Base-by-base conservation (phyloP, 441 rosid species). In the Geranium incanum region DNA sequence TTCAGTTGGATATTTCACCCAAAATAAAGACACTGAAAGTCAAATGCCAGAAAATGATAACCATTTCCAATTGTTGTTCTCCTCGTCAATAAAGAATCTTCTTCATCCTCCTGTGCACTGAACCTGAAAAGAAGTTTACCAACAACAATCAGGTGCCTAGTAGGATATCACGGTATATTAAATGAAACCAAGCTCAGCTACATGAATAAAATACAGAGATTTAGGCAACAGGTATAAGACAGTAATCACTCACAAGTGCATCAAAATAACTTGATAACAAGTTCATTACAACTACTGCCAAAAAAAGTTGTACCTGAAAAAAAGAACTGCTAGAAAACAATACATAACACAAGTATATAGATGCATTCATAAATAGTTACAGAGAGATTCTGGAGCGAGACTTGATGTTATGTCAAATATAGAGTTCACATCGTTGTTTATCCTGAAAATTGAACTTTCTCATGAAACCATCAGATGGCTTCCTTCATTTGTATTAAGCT, bases 31-130 rank as follows among this genome's bases (percentile, higher is more conserved):
- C 45, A 67, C 70, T 59, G 39, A 70, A 80, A 64, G 57, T 66
- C 36, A 41, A 70, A 21, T 50, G 39, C 76, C 76, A 70, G 57
- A 75, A 72, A 74, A 65, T 55, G 63, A 70, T 43, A 71, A 95
- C 99, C 99, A 82, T 93, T 93, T 82, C 99, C 99, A 80, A 93
- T 90, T 65, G 99, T 96, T 21, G 95, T 96, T 76, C 97, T 89
- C 79, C 97, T 45, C 12, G 11, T 84, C 77, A 81, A 18, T 72
- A 90, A 82, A 86, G 85, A 67, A 55, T 85, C 97, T 50, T 93
- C 95, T 77, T 91, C 99, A 72, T 93, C 99, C 83, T 93, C 97
- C 75, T 82, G 89, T 36, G 95, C 95, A 82, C 97, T 89, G 74
- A 87, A 82, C 85, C 99, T 93, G 78, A 71, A 81, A 48, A 72